Percentiles rank a stretch among this genome's conserved stretches.
Conservation (phyloP, 441 rosid genomes). For the Metrosideros polymorpha region DNA sequence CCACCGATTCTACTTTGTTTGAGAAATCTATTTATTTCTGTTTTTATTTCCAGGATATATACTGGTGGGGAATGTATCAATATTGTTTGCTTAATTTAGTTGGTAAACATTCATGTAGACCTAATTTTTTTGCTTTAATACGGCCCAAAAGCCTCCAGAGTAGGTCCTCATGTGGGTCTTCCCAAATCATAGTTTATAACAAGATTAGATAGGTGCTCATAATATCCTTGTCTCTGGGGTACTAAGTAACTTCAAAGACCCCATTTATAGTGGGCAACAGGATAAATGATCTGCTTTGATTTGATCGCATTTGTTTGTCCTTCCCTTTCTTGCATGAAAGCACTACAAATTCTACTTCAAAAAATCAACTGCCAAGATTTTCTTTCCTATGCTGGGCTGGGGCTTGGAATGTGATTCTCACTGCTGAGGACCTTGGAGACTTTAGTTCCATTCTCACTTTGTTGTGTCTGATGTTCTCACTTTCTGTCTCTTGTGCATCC, state of each 20-base stretch:
- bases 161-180: not conserved
- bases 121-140: not conserved
- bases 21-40: not conserved
- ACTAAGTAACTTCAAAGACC: not conserved
- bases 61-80: not conserved
- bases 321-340: not conserved
- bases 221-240: not conserved
- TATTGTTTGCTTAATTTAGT: not conserved
- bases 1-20: not conserved
- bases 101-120: not conserved
- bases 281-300: not conserved
- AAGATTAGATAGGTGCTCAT: not conserved
- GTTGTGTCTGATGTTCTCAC: not conserved
- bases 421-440: not conserved
- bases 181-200: not conserved
- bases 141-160: not conserved
- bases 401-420: not conserved
- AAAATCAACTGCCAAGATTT: not conserved
- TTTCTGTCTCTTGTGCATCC: not conserved
- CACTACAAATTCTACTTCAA: not conserved
- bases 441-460: not conserved
- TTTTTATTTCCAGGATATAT: not conserved
- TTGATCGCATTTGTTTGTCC: not conserved
- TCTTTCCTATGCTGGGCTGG: not conserved
- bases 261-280: not conserved